These are phyloP conservation scores for Ophiostoma himal-ulmi DNA, from an alignment of 2,329 filamentous ascomycete genomes.

Conservation along the genomic window DNA sequence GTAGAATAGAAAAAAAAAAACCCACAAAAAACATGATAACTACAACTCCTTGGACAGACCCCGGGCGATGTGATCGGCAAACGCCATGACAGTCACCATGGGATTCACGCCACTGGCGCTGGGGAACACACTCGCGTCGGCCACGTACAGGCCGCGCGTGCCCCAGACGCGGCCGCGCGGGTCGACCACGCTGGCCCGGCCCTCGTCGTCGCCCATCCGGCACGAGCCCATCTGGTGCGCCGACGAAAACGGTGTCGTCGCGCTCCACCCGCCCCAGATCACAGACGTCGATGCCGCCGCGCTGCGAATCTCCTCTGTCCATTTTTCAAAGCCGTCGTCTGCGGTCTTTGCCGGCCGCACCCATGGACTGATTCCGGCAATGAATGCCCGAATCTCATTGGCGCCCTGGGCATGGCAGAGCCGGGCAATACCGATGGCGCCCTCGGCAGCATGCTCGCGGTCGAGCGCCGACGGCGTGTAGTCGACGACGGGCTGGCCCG, in stretches of 20 bases:
- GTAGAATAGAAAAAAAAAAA: background rate
- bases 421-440: constrained; percentile 64
- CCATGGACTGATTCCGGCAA: constrained; percentile 58
- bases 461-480: constrained; percentile 71
- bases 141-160: constrained; percentile 58
- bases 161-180: constrained; percentile 59
- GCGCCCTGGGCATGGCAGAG: constrained; percentile 75
- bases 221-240: constrained; percentile 79
- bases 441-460: constrained; percentile 63
- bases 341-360: constrained; percentile 2
- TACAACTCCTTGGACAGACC: constrained; percentile 31
- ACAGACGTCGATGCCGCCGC: constrained; percentile 20
- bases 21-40: background rate
- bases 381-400: constrained; percentile 64
- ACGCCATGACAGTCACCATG: constrained; percentile 71
- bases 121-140: constrained; percentile 70
- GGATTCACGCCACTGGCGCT: constrained; percentile 74
- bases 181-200: constrained; percentile 52
- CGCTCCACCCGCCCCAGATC: constrained; percentile 39
- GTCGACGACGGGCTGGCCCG: constrained; percentile 58
- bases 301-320: constrained; percentile 48
- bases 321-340: constrained; percentile 51
- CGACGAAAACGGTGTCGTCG: constrained; percentile 53
- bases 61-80: constrained; percentile 58
- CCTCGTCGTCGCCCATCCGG: constrained; percentile 56